A percentile compares a stretch with the other conserved stretches of the same genome.
These are phyloP conservation scores for Metschnikowia matae DNA, from an alignment of 805 yeast species.

Conservation along the genomic window DNA sequence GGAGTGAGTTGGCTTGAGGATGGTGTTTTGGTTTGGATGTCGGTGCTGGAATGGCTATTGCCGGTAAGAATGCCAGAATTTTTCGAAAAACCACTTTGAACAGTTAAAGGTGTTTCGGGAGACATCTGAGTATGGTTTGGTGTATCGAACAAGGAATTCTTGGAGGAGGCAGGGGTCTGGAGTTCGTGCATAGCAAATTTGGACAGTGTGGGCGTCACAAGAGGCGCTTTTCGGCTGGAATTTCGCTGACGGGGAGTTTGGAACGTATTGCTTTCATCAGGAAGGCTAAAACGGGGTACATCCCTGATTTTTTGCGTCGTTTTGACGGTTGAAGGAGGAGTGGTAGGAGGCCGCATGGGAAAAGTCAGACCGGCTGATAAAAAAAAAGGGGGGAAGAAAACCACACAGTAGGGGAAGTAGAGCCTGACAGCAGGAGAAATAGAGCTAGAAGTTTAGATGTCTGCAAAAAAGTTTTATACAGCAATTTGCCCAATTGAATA, in stretches of 20 bases:
- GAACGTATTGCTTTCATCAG: background rate
- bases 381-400: background rate
- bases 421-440: no score
- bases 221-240: background rate
- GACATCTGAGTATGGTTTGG: background rate
- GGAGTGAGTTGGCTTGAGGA: conserved; percentile 20
- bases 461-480: background rate
- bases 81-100: background rate
- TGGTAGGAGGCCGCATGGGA: background rate
- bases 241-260: background rate
- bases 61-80: background rate
- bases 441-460: no score
- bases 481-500: background rate
- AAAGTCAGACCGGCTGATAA: background rate
- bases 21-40: background rate
- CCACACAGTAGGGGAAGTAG: background rate
- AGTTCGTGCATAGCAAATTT: conserved; percentile 4
- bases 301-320: background rate
- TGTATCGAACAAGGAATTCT: conserved; percentile 1
- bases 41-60: no score
- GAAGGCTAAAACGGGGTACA: background rate
- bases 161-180: conserved; percentile 12
- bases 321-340: conserved; percentile 1
- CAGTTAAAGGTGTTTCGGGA: background rate
- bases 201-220: background rate